Conservation (phyloP, 352 stramenopile species). For the Pythium plurisporium region DNA sequence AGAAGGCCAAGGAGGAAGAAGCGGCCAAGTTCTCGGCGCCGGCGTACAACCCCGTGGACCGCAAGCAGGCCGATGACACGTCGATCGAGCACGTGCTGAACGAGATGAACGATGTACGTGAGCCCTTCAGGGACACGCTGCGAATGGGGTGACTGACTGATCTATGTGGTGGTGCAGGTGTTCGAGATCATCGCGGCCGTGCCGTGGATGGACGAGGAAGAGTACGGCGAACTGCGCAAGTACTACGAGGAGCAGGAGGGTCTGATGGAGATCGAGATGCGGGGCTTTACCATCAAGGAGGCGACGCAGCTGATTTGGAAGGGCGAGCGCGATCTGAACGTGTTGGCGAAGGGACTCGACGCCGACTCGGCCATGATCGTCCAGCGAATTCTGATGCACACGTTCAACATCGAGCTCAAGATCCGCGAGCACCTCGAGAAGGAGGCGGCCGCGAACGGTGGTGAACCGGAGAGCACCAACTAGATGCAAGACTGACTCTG, state of each 20-base stretch:
- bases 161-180: conserved; percentile 14
- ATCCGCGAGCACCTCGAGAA: conserved; percentile 40
- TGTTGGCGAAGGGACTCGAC: conserved; percentile 40
- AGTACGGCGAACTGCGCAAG: conserved; percentile 48
- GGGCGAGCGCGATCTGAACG: conserved; percentile 57
- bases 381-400: conserved; percentile 72
- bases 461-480: conserved; percentile 3
- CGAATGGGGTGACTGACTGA: not conserved
- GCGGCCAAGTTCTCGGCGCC: conserved; percentile 38
- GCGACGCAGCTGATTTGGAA: conserved; percentile 56
- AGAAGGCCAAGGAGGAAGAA: conserved; percentile 32
- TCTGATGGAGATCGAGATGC: conserved; percentile 56
- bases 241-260: conserved; percentile 61
- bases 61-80: conserved; percentile 33
- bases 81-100: conserved; percentile 56
- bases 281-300: conserved; percentile 52
- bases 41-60: conserved; percentile 51
- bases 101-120: conserved; percentile 50
- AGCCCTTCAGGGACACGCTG: too few species aligned
- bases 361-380: conserved; percentile 63
- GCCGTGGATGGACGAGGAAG: conserved; percentile 62
- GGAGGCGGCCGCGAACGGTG: conserved; percentile 7
- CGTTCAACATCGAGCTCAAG: conserved; percentile 58
- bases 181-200: conserved; percentile 68
- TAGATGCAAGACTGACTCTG: not conserved